Evolutionary conservation across 352 stramenopile genomes (phyloP).

Genomic region (Pythium monospermum): DNA sequence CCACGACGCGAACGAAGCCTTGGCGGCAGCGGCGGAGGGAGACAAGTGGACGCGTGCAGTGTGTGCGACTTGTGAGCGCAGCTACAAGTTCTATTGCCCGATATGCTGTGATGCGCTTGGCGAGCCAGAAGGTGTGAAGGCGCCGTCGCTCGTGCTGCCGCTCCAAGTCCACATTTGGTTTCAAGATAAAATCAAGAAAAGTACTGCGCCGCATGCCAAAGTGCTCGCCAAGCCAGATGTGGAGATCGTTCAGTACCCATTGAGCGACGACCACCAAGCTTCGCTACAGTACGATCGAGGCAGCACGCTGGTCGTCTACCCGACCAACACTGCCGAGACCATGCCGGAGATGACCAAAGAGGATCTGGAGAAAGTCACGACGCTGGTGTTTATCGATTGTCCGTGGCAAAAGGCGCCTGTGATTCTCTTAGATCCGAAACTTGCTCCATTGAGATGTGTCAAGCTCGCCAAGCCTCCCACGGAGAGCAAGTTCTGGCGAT

Average conservation of each 20-base stretch:
- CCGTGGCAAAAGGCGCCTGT: conserved; percentile 82
- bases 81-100: conserved; percentile 87
- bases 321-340: conserved; percentile 61
- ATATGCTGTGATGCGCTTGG: conserved; percentile 63
- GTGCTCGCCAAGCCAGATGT: conserved; percentile 67
- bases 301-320: conserved; percentile 75
- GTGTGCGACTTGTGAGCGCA: conserved; percentile 65
- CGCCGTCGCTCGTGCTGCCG: conserved; percentile 59
- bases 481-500: conserved; percentile 86
- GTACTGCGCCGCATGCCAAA: conserved; percentile 82
- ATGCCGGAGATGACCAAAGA: conserved; percentile 51
- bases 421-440: conserved; percentile 55
- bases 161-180: conserved; percentile 82
- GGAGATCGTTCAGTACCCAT: conserved; percentile 58
- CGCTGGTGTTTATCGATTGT: conserved; percentile 84
- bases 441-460: conserved; percentile 58
- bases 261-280: conserved; percentile 20
- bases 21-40: conserved; percentile 3
- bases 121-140: conserved; percentile 36
- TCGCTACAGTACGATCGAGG: conserved; percentile 49
- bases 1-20: neutral
- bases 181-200: conserved; percentile 88
- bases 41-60: conserved; percentile 44
- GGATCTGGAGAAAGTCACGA: conserved; percentile 53
- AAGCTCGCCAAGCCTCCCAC: conserved; percentile 72